Evolutionary conservation across 768 basidiomycete species (phyloP).

Genomic region (Amanita muscaria): DNA sequence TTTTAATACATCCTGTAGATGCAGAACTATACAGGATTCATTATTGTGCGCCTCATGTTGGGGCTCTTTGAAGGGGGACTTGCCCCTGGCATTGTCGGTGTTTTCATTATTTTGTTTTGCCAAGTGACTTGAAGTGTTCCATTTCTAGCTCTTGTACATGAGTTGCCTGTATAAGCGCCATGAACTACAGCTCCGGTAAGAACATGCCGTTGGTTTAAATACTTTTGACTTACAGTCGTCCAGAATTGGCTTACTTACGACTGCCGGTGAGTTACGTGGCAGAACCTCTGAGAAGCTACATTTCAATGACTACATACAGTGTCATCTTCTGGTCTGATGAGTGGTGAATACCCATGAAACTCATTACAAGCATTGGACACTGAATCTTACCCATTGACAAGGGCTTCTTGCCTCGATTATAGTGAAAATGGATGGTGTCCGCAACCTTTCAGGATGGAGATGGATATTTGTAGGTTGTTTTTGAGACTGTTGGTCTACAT

Average conservation of each 20-base stretch:
- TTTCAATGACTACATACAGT: slow-evolving; percentile 24
- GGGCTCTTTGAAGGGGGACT: too few species aligned
- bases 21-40: too few species aligned
- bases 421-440: slow-evolving; percentile 33
- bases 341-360: slow-evolving; percentile 30
- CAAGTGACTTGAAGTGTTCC: slow-evolving; percentile 6
- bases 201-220: not conserved
- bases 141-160: not conserved
- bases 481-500: not conserved
- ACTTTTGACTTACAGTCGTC: not conserved
- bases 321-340: slow-evolving; percentile 60
- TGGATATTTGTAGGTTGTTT: slow-evolving; percentile 27
- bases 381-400: slow-evolving; percentile 3
- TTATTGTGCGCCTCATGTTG: too few species aligned
- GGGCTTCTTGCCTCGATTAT: slow-evolving; percentile 42
- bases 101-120: too few species aligned
- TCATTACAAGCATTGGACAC: too few species aligned
- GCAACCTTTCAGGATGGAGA: slow-evolving; percentile 36
- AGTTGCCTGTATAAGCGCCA: not conserved
- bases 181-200: not conserved
- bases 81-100: too few species aligned
- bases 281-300: not conserved
- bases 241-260: slow-evolving; percentile 57
- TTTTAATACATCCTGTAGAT: too few species aligned
- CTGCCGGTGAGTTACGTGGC: slow-evolving; percentile 32